phyloP scores from a whole-genome alignment of 1,139 yeast species.

The Sugiyamaella castrensis region DNA sequence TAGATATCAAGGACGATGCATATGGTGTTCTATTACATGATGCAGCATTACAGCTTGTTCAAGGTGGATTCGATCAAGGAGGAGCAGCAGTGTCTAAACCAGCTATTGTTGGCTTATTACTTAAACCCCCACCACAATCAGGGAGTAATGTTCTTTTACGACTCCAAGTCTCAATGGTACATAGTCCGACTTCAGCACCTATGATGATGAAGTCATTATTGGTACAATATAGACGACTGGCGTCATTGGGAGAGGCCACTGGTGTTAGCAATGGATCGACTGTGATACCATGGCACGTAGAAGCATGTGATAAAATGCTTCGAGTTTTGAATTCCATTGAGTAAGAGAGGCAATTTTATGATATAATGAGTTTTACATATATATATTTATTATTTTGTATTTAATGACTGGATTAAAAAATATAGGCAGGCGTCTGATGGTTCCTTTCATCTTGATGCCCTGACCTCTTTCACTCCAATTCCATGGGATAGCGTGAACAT shows the following conservation, averaged over 20 bases:
- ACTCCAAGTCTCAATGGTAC: slow-evolving; percentile 34
- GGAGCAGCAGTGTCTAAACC: slow-evolving; percentile 15
- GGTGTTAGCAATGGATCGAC: slow-evolving; percentile 42
- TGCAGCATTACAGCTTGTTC: slow-evolving; percentile 11
- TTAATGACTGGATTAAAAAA: too few relatives aligned
- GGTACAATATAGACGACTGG: slow-evolving; percentile 64
- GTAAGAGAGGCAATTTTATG: slow-evolving; percentile 6
- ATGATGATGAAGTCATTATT: slow-evolving; percentile 59
- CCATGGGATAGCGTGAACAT: too few relatives aligned
- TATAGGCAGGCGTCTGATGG: too few relatives aligned
- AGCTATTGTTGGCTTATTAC: slow-evolving; percentile 17
- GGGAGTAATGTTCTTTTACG: slow-evolving; percentile 21
- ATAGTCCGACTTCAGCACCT: slow-evolving; percentile 32
- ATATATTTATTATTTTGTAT: too few relatives aligned
- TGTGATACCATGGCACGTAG: slow-evolving; percentile 78
- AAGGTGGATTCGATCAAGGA: slow-evolving; percentile 8
- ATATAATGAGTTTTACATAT: too few relatives aligned
- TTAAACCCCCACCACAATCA: slow-evolving; percentile 19
- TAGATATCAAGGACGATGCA: slow-evolving; percentile 46
- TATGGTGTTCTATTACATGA: slow-evolving; percentile 56
- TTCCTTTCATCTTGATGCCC: too few relatives aligned
- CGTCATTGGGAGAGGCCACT: slow-evolving; percentile 47
- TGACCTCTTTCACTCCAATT: too few relatives aligned
- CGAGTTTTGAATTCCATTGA: slow-evolving; percentile 26
- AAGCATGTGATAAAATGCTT: slow-evolving; percentile 64